Evolutionary conservation across 1,139 yeast species (phyloP), one percentile per base, ranked within the genome.

Genomic region (Suhomyces kunorum): DNA sequence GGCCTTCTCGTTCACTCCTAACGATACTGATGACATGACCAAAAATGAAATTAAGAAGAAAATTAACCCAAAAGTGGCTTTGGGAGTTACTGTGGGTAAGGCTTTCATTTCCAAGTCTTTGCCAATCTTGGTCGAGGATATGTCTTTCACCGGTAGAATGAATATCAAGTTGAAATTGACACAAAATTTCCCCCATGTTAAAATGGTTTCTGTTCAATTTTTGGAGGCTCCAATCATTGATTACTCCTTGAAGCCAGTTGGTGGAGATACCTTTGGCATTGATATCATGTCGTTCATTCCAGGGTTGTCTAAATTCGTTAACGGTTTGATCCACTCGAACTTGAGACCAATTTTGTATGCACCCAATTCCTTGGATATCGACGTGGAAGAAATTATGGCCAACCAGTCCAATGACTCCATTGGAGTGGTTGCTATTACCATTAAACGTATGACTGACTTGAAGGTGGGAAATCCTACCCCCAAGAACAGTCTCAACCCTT

Each of bases 201-300:
- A 81, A 49, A 64, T 78, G 55, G 87, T 85, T 14, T 80, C 87
- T 11, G 68, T 84, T 41, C 85, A 81, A 50, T 79, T 86, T 53
- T 68, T 85, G 55, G 92, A 85, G 59, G 84, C 90, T 18, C 92
- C 94, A 29, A 70, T 74, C 16, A 83, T 85, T 55, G 90, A 83
- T 57, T 85, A 84, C 58, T 83, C 81, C 15, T 76, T 86, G 65
- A 85, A 85, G 56, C 95, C 95, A n/a, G 84, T 85, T 40, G 92
- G 92, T 59, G 94, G 94, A 64, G 90, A 85, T 57, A 81, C 89
- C 13, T 73, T 85, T 46, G 95, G 95, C 47, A 59, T 86, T 40
- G 95, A 86, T 66, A 78, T 86, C 48, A 86, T 86, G 94, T 81
- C 90, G 1, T 74, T 84, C 50, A 76, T 86, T 48, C 95, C 95